phyloP scores from a whole-genome alignment of 1,139 yeast species.

The Trichomonascaceae sp. region DNA sequence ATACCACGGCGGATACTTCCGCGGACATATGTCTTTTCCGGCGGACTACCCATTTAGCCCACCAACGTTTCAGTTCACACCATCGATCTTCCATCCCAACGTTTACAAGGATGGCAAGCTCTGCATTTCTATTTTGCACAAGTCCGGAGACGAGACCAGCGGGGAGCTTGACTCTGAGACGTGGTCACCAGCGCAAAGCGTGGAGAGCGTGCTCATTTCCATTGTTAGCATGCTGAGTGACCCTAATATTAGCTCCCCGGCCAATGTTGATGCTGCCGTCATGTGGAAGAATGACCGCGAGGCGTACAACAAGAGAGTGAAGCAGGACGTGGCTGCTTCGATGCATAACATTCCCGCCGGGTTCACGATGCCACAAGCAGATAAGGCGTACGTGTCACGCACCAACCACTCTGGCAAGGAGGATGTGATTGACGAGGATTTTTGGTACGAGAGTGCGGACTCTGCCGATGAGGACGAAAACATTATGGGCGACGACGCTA shows the following conservation, averaged over 20 bases:
- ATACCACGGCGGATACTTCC: constrained; percentile 92
- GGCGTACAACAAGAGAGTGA: constrained; percentile 65
- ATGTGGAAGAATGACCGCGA: constrained; percentile 79
- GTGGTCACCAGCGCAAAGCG: constrained; percentile 96
- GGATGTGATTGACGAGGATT: constrained; percentile 71
- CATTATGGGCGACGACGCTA: constrained; percentile 23
- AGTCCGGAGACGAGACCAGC: constrained; percentile 75
- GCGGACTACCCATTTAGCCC: constrained; percentile 84
- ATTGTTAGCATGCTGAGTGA: constrained; percentile 84
- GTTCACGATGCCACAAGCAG: constrained; percentile 59
- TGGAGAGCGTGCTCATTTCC: constrained; percentile 78
- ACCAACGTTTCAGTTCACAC: constrained; percentile 86
- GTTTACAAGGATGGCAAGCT: constrained; percentile 87
- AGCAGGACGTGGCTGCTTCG: constrained; percentile 72
- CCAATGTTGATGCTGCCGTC: constrained; percentile 92
- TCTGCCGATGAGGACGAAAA: constrained; percentile 40
- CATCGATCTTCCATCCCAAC: constrained; percentile 90
- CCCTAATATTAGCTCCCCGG: constrained; percentile 88
- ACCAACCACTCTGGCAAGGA: constrained; percentile 33
- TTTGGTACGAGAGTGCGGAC: constrained; percentile 72
- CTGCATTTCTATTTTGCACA: constrained; percentile 85
- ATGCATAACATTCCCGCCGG: constrained; percentile 78
- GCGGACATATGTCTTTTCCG: constrained; percentile 90
- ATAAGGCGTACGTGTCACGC: constrained; percentile 47
- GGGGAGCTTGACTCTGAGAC: constrained; percentile 79